These are phyloP conservation scores for Fibroporia radiculosa DNA, from an alignment of 768 basidiomycete genomes.

Conservation along the genomic window DNA sequence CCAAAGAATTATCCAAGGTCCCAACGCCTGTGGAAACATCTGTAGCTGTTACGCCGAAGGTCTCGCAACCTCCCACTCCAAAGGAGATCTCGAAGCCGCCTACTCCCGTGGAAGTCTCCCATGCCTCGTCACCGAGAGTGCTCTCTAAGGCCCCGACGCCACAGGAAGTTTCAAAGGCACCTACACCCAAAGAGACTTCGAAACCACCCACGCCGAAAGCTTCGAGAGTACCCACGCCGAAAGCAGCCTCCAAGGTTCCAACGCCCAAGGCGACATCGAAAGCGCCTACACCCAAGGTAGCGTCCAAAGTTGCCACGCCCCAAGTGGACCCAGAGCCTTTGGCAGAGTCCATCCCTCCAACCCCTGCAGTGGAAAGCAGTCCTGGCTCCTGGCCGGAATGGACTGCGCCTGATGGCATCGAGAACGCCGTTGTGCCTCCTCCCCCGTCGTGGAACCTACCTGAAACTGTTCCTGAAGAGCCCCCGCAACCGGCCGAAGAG, in stretches of 20 bases:
- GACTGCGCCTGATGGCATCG: background rate
- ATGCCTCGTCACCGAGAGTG: slow-evolving; percentile 11
- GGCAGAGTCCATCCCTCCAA: slow-evolving; percentile 3
- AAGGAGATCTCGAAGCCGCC: slow-evolving; percentile 7
- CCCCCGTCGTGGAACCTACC: slow-evolving; percentile 1
- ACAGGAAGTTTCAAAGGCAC: slow-evolving; percentile 6
- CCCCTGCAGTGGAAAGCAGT: background rate
- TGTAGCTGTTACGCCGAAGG: slow-evolving; percentile 12
- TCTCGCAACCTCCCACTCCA: slow-evolving; percentile 15
- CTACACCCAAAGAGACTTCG: slow-evolving; percentile 6
- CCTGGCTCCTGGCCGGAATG: background rate
- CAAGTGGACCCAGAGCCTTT: slow-evolving; percentile 9
- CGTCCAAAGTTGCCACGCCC: slow-evolving; percentile 8
- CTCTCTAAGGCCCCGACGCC: slow-evolving; percentile 11
- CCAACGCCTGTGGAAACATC: slow-evolving; percentile 11
- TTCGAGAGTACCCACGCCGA: slow-evolving; percentile 8
- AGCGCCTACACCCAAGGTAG: slow-evolving; percentile 10
- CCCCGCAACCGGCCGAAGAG: background rate
- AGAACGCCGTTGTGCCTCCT: slow-evolving; percentile 1
- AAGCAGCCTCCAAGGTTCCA: slow-evolving; percentile 10
- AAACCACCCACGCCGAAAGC: slow-evolving; percentile 10
- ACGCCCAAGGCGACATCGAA: slow-evolving; percentile 12
- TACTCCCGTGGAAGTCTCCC: slow-evolving; percentile 10
- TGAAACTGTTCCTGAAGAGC: background rate
- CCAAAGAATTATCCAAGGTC: slow-evolving; percentile 9